Evolutionary conservation across 1,139 yeast species (phyloP), one percentile per base, ranked within the genome.

Genomic region (Protomyces macrosporus): DNA sequence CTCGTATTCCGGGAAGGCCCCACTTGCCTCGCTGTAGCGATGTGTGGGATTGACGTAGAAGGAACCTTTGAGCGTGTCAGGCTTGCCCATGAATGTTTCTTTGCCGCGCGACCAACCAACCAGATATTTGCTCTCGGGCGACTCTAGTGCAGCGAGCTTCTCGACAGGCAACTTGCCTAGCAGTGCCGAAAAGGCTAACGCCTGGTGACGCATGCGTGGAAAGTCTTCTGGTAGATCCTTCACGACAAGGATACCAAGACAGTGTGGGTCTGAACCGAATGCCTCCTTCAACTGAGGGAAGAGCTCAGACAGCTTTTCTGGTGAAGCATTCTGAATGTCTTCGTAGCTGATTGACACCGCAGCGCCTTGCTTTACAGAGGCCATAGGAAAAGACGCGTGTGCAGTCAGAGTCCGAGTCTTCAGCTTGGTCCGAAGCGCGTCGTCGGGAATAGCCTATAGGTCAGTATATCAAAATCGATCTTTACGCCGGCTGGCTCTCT

Each of bases 81-180:
- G 83, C 53, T 67, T 66, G 30, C 77, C 77, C 9, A 69, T 70
- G 45, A 84, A 75, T 55, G 73, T 78, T 69, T 84, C 88, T 65
- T 80, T 81, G 0, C 88, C 88, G 55, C 83, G 73, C n/a, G 87
- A 83, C 88, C 88, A 84, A 0, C 88, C 88, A 0, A 82, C 80
- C 4, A 84, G 73, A 82, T 85, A 84, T 59, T 70, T 72, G 0
- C 79, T 76, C 42, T 81, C 84, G 33, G 81, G 81, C 37, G 76
- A 74, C 69, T 83, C 86, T 59, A 84, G 73, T 30, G 68, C 62
- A 1, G 69, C 70, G 45, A 84, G 74, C 10, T 73, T 72, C 2
- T 71, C 71, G 3, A 66, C 62, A 0, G 83, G 78, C 7, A 82
- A 74, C 50, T 73, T 74, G 9, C 85, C 84, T 52, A 84, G 72